Base-by-base conservation (phyloP, 108 stramenopile genomes). In the Cyclotella cryptica region DNA sequence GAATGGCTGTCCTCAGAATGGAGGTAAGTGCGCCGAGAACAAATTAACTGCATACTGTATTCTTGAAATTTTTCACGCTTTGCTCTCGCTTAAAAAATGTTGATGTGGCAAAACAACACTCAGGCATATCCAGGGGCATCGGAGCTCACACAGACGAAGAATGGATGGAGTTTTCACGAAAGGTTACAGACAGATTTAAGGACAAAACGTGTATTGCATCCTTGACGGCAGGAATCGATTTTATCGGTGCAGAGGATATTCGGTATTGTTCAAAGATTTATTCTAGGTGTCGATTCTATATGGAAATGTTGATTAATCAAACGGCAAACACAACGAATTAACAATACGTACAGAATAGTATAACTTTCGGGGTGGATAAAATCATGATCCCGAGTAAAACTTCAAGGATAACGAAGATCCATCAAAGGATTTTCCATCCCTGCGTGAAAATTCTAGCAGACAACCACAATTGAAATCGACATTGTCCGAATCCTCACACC, bases 351-450 rank as follows among this genome's bases (percentile, higher is more conserved):
- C n/a, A n/a, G n/a, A n/a, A n/a, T n/a, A n/a, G n/a, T n/a, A n/a
- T n/a, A n/a, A n/a, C n/a, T n/a, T n/a, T n/a, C n/a, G 2, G 35
- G 6, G 35, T 2, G 35, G 35, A 6, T 35, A 35, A 2, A 35
- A 35, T 35, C 35, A 35, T 35, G 35, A 35, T 5, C 35, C 6
- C 35, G 35, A 2, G 35, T 58, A 21, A 58, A 58, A 58, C 24
- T 24, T 58, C 55, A 58, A 58, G 13, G 55, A 58, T 21, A 5
- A 26, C 1, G 6, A 5, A 26, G 55, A 27, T 3, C 6, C 81
- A 67, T 82, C 81, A 67, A 75, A 82, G 2, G 74, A 66, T 30
- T 35, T 51, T 17, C 74, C 81, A 75, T 82, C 81, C 14, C 29
- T 42, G 18, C 81, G 69, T 19, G 53, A 59, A 40, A 82, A 71